Evolutionary conservation across 805 yeast species (phyloP), one percentile per base, ranked within the genome.

Genomic region (Cyberlindnera galapagoensis): DNA sequence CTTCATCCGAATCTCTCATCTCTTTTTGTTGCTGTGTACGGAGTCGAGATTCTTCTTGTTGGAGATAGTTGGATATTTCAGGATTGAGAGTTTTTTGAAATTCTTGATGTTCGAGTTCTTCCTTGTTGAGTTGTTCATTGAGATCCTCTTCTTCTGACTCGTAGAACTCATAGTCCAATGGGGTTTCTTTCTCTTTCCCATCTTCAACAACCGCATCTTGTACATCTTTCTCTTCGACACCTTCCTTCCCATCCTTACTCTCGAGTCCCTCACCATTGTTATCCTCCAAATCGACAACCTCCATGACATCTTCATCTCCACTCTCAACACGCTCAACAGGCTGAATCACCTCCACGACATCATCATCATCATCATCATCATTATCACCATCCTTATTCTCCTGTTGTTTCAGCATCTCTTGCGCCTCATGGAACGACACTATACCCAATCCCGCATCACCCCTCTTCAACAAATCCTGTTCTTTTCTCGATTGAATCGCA

Each of bases 1-100:
- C 96, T 46, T 83, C 94, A 50, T 92, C 97, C 0, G 97, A 74
- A 54, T 90, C 97, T 45, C 97, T 68, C 36, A 76, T 72, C 20
- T 83, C 85, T 41, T 74, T 76, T 23, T 65, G 70, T 24, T 74
- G 69, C 47, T 79, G 75, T 32, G 74, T 76, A 44, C 67, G 75
- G n/a, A 85, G 58, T n/a, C n/a, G n/a, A 12, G 59, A 52, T 16
- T 60, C 65, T 40, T 69, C 80, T 14, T 66, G 63, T 14, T 54
- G 58, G 36, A 31, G 39, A 30, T 31, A 36, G 29, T 35, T 28
- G 4, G 31, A 26, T 5, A 43, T 33, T 18, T 35, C 36, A 4
- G 56, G 56, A 33, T 58, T 61, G 21, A 74, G 44, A 9, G 61
- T 46, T 7, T 57, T 56, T 9, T 72, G 71, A 46, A 90, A 84